Base-by-base conservation (phyloP, 805 yeast genomes). In the Clavispora phyllophila region DNA sequence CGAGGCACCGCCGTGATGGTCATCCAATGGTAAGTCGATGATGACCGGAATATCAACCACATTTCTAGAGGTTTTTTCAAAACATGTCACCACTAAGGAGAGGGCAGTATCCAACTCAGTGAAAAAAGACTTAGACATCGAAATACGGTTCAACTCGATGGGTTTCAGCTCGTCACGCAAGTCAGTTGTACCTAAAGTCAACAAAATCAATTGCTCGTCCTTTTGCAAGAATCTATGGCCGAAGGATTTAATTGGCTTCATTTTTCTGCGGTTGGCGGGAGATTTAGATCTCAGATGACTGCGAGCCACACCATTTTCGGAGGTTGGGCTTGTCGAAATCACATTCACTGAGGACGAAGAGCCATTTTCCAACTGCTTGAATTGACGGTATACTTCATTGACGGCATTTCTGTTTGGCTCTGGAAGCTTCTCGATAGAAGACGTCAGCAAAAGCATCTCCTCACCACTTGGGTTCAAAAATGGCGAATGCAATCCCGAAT, bases 81-180 rank as follows among this genome's bases (percentile, higher is more conserved):
- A 58, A 51, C 73, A 68, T 5, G 73, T 65, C 19, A 90, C 75
- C 9, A 80, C 79, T 35, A 90, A 67, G 0, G 95, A 84, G 29
- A 90, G 73, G 0, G 96, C 96, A 3, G 96, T 87, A 53, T 90
- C 96, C 29, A 89, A 70, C 58, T 87, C 93, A 0, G 95, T 85
- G n/a, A 82, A 75, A 45, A 82, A 85, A 3, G 82, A 82, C 54
- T 82, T 83, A 1, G 89, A 75, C 40, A 83, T 66, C 6, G 95
- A 88, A n/a, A 85, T 86, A 28, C 79, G 72, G 48, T 84, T 83
- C 42, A 88, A 72, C 37, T 81, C 78, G 9, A 90, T 74, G 0
- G 91, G 86, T 7, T 74, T 72, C 10, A 64, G 63, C 2, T 62
- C 56, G 44, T 76, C 78, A 36, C 96, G 71, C 26, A 81, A 66